Percentiles rank a stretch among this genome's conserved stretches.
Conservation (phyloP, 108 stramenopile genomes). For the Cylindrotheca closterium region DNA sequence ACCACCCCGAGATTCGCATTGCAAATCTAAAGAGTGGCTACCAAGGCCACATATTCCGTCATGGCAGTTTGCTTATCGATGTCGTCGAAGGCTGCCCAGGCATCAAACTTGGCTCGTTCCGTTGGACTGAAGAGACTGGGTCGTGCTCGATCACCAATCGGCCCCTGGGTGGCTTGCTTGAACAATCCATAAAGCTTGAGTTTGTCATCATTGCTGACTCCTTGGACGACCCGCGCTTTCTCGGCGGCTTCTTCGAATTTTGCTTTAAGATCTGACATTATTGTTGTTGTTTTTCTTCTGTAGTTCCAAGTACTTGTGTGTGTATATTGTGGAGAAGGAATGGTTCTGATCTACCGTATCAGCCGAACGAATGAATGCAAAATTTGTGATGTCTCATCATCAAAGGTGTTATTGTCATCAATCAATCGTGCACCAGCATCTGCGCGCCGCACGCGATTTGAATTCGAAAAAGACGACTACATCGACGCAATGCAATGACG, state of each 20-base stretch:
- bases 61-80: constrained; percentile 37
- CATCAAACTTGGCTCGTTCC: constrained; percentile 33
- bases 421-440: no score
- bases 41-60: constrained; percentile 27
- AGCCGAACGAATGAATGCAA: no score
- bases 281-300: not conserved
- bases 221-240: constrained; percentile 14
- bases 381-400: no score
- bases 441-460: no score
- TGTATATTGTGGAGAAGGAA: no score
- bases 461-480: no score
- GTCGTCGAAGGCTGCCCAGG: constrained; percentile 21
- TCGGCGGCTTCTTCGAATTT: constrained; percentile 33
- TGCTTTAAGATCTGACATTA: constrained; percentile 7
- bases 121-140: constrained; percentile 25
- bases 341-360: no score
- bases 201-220: constrained; percentile 17
- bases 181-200: constrained; percentile 44
- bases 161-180: constrained; percentile 62
- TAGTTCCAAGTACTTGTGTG: no score
- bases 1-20: no score
- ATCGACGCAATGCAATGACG: no score
- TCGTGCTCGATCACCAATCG: constrained; percentile 22
- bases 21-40: constrained; percentile 15
- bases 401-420: no score